Evolutionary conservation across 805 yeast genomes (phyloP), one percentile per base, ranked within the genome.

Genomic region (Candida pseudoglaebosa): DNA sequence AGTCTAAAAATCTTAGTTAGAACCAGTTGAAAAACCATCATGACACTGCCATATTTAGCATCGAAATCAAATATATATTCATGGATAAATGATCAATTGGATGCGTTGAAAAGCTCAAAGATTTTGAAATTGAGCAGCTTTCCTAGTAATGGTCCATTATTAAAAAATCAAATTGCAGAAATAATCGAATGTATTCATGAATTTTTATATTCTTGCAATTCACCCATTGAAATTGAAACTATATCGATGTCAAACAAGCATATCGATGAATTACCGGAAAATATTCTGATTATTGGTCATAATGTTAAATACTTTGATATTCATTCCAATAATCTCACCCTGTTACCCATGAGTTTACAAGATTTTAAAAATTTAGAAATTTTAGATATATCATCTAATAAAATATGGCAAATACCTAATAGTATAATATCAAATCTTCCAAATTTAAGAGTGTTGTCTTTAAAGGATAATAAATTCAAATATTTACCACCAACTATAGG

Each of bases 301-400:
- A 59, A 65, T 32, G 59, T 84, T 37, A 65, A 76, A 39, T 82
- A 79, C 45, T 59, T 86, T 40, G 91, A 85, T 55, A 58, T 86
- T 33, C 84, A 84, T 53, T 65, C 70, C 42, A 86, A 86, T 54
- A 54, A 61, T 32, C 67, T 86, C 37, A 47, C 65, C 2, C 66
- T 61, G 22, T 22, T 33, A 70, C 85, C 32, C 89, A 95, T 0
- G 48, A 45, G 1, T 55, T 49, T 77, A 42, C 42, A 49, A 14
- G 52, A 53, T 3, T 65, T 73, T 29, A 49, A 52, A 9, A 64
- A 67, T 5, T 59, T 85, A 39, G 90, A 82, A 49, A 78, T 80
- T 37, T 57, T 85, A 30, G 91, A 85, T 56, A 55, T 84, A 15
- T 78, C 88, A 15, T 59, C 65, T 26, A 85, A 85, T 53, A 57